Conservation (phyloP, 2,329 filamentous ascomycete genomes). For the Clonostachys chloroleuca region DNA sequence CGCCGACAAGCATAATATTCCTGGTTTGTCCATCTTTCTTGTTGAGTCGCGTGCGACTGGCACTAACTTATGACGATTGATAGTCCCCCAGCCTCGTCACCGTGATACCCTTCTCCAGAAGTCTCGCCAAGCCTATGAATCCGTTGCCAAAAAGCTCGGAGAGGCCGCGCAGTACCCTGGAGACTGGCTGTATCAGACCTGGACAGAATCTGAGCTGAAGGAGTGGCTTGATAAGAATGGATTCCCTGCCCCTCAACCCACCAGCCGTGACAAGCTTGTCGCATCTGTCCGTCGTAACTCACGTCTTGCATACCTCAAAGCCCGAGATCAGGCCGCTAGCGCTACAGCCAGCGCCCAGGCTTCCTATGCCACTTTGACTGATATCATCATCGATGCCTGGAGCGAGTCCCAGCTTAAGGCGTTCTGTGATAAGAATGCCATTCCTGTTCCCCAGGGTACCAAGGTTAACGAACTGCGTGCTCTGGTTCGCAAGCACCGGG, state of each 20-base stretch:
- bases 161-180: slow-evolving; percentile 85
- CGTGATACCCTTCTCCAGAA: slow-evolving; percentile 78
- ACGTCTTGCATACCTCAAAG: slow-evolving; percentile 67
- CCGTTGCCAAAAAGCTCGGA: slow-evolving; percentile 66
- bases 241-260: slow-evolving; percentile 79
- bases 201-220: slow-evolving; percentile 93
- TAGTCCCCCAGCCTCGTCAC: slow-evolving; percentile 78
- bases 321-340: slow-evolving; percentile 55
- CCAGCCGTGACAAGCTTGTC: slow-evolving; percentile 80
- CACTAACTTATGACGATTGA: background rate
- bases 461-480: slow-evolving; percentile 86
- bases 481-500: slow-evolving; percentile 82
- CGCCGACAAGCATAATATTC: slow-evolving; percentile 82
- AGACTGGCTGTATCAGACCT: slow-evolving; percentile 87
- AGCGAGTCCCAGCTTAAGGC: slow-evolving; percentile 85
- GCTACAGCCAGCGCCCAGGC: slow-evolving; percentile 62
- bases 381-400: slow-evolving; percentile 86
- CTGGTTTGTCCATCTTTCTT: slow-evolving; percentile 35
- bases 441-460: slow-evolving; percentile 84
- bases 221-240: slow-evolving; percentile 88
- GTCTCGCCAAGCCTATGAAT: slow-evolving; percentile 77
- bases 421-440: slow-evolving; percentile 86
- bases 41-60: too few relatives aligned
- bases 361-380: slow-evolving; percentile 71
- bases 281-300: slow-evolving; percentile 88